These are phyloP conservation scores for Pseudevernia furfuracea DNA, from an alignment of 495 filamentous ascomycete genomes.

Conservation along the genomic window DNA sequence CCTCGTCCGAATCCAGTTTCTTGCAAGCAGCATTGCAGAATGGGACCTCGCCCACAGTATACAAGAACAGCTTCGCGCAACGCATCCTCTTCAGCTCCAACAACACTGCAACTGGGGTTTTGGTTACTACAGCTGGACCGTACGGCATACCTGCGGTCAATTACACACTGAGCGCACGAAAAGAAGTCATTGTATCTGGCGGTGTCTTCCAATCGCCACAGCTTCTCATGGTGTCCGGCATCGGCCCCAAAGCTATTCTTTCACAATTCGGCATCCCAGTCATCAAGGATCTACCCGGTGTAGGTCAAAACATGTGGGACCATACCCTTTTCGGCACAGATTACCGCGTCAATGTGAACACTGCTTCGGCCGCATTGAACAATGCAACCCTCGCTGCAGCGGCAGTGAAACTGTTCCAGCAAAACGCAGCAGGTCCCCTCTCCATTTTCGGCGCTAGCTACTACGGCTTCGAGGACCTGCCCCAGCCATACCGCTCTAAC, in stretches of 20 bases:
- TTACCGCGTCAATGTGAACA: slow-evolving; percentile 36
- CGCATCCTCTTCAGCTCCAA: slow-evolving; percentile 36
- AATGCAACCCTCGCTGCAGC: slow-evolving; percentile 9
- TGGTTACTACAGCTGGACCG: slow-evolving; percentile 25
- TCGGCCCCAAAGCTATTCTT: slow-evolving; percentile 36
- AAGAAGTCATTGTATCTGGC: slow-evolving; percentile 43
- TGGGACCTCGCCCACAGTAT: slow-evolving; percentile 29
- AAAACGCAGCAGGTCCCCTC: slow-evolving; percentile 24
- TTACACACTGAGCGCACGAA: slow-evolving; percentile 20
- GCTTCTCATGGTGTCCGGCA: slow-evolving; percentile 44
- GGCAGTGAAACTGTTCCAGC: slow-evolving; percentile 11
- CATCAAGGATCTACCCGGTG: slow-evolving; percentile 36
- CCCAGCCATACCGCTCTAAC: slow-evolving; percentile 22
- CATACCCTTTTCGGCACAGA: slow-evolving; percentile 31
- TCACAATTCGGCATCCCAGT: slow-evolving; percentile 34
- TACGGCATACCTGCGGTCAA: slow-evolving; percentile 18
- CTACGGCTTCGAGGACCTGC: slow-evolving; percentile 35
- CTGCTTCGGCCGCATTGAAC: slow-evolving; percentile 20
- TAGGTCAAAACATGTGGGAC: slow-evolving; percentile 40
- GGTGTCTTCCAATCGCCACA: slow-evolving; percentile 44
- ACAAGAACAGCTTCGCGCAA: slow-evolving; percentile 35
- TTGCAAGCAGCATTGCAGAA: slow-evolving; percentile 27
- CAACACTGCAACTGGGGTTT: slow-evolving; percentile 43
- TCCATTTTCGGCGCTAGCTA: slow-evolving; percentile 24
- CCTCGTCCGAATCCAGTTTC: slow-evolving; percentile 37